Conservation (phyloP, 768 basidiomycete species). For the Hortiboletus flavorubellus region DNA sequence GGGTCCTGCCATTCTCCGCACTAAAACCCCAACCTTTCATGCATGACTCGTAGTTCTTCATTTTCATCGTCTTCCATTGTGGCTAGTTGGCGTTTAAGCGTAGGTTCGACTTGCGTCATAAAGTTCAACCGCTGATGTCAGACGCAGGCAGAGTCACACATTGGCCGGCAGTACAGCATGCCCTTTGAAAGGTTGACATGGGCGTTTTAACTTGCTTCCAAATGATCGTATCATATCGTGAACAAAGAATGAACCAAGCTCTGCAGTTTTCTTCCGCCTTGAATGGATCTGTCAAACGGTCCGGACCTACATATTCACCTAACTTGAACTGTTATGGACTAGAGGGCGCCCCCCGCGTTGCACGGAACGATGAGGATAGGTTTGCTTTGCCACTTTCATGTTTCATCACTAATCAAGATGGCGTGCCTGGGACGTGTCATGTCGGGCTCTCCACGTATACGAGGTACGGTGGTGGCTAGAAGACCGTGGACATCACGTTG, state of each 20-base stretch:
- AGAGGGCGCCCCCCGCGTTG: neutral
- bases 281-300: neutral
- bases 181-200: neutral
- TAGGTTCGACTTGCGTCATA: neutral
- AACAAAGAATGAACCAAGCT: neutral
- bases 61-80: neutral
- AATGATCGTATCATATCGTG: conserved; percentile 2
- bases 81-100: neutral
- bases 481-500: neutral
- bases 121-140: neutral
- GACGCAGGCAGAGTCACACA: neutral
- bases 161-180: conserved; percentile 12
- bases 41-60: neutral
- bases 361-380: conserved; percentile 6
- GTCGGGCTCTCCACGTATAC: neutral
- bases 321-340: neutral
- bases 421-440: conserved; percentile 2
- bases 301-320: neutral
- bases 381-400: neutral
- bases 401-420: neutral
- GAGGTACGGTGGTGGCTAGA: neutral
- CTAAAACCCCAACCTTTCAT: neutral
- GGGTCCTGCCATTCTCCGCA: neutral
- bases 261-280: neutral
- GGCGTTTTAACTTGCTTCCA: neutral